These are phyloP conservation scores for Physaria fendleri DNA, from an alignment of 345 rosid species.

Conservation along the genomic window DNA sequence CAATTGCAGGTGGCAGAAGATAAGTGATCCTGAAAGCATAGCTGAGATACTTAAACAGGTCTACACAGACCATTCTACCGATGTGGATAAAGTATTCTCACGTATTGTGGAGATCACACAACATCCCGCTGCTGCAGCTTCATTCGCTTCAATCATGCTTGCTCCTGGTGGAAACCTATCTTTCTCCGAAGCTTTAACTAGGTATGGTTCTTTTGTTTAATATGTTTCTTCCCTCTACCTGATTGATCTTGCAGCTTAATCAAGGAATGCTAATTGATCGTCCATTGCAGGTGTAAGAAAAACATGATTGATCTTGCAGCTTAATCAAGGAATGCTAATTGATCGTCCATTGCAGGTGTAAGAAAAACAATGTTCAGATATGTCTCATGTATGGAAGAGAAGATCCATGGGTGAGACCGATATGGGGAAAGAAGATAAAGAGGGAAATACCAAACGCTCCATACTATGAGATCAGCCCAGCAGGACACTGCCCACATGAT, in stretches of 20 bases:
- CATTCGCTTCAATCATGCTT: conserved; percentile 87
- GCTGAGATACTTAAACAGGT: conserved; percentile 83
- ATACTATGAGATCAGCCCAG: conserved; percentile 92
- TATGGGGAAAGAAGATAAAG: conserved; percentile 82
- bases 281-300: conserved; percentile 53
- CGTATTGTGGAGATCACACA: conserved; percentile 64
- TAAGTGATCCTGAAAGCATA: conserved; percentile 81
- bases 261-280: neutral
- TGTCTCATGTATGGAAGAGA: conserved; percentile 92
- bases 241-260: neutral
- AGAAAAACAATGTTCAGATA: conserved; percentile 44
- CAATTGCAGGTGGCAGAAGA: conserved; percentile 97
- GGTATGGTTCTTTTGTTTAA: neutral
- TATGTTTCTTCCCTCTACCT: neutral
- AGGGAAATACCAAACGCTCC: conserved; percentile 66
- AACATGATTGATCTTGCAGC: neutral
- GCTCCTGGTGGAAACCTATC: conserved; percentile 81
- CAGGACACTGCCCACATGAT: conserved; percentile 99
- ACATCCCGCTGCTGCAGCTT: conserved; percentile 95
- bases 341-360: conserved; percentile 45
- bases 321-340: neutral
- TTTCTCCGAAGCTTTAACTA: conserved; percentile 61
- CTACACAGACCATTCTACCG: conserved; percentile 75
- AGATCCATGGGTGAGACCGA: conserved; percentile 97
- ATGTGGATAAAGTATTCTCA: conserved; percentile 76